Conservation (phyloP, 306 rosid genomes). For the Castanospermum australe region DNA sequence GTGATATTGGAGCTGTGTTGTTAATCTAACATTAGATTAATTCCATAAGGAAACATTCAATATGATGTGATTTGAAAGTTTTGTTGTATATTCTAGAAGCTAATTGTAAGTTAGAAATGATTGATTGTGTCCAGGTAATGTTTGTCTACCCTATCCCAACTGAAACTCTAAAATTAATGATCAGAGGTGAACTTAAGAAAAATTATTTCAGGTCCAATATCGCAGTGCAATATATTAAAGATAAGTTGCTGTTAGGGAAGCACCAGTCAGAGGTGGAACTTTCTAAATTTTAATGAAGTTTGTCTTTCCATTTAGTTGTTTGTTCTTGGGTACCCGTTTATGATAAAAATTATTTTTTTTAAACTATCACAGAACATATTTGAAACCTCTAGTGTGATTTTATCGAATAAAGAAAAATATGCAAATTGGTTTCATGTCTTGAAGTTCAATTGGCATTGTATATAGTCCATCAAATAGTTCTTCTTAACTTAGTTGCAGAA, state of each 20-base stretch:
- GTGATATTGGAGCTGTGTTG: not conserved
- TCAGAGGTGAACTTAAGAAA: not conserved
- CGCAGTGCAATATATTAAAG: not conserved
- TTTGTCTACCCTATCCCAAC: not conserved
- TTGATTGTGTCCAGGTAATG: not conserved
- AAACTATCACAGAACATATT: not conserved
- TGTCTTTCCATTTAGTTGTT: not conserved
- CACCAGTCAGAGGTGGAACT: not conserved
- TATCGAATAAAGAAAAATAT: not conserved
- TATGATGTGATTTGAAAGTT: not conserved
- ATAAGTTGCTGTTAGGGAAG: not conserved
- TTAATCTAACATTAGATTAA: not conserved
- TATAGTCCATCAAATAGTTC: not conserved
- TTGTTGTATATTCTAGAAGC: not conserved
- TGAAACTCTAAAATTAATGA: not conserved
- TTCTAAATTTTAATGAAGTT: not conserved
- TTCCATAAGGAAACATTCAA: not conserved
- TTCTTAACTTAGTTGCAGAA: not conserved
- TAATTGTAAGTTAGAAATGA: not conserved
- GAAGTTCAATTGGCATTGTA: not conserved
- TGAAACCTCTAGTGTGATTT: not conserved
- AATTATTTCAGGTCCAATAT: not conserved
- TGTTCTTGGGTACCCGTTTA: not conserved
- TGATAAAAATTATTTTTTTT: not conserved
- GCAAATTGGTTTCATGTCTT: not conserved